A percentile compares a stretch with the other conserved stretches of the same genome.
Conservation (phyloP, 345 rosid genomes). For the Pistacia atlantica region DNA sequence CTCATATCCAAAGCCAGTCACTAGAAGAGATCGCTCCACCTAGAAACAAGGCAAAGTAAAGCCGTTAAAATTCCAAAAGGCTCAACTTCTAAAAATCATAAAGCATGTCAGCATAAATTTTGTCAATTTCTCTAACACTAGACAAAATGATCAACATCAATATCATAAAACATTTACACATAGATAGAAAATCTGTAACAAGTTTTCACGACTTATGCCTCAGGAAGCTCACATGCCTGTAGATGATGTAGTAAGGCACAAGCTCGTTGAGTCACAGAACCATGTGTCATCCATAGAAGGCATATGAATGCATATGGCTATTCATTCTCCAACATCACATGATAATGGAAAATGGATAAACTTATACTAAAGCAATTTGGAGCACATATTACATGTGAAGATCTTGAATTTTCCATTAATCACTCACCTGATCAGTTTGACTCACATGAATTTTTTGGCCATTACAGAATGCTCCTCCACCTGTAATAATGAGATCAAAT, state of each 20-base stretch:
- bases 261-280: not conserved
- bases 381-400: not conserved
- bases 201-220: conserved; percentile 4
- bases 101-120: conserved; percentile 3
- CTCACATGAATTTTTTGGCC: conserved; percentile 78
- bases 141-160: not conserved
- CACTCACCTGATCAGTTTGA: conserved; percentile 68
- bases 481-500: conserved; percentile 37
- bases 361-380: not conserved
- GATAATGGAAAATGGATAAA: not conserved
- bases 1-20: conserved; percentile 98
- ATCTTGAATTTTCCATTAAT: not conserved
- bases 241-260: conserved; percentile 6
- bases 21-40: conserved; percentile 94
- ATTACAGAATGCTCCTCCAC: conserved; percentile 96
- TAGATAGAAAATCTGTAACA: not conserved
- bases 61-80: conserved; percentile 1
- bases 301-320: not conserved
- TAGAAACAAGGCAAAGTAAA: conserved; percentile 24
- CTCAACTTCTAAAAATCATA: conserved; percentile 1
- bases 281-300: not conserved
- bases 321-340: not conserved
- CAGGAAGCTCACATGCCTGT: not conserved
- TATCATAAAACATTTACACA: not conserved
- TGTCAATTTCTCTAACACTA: not conserved